Conservation (phyloP, 2,329 filamentous ascomycete species). For the Microsporum audouinii region DNA sequence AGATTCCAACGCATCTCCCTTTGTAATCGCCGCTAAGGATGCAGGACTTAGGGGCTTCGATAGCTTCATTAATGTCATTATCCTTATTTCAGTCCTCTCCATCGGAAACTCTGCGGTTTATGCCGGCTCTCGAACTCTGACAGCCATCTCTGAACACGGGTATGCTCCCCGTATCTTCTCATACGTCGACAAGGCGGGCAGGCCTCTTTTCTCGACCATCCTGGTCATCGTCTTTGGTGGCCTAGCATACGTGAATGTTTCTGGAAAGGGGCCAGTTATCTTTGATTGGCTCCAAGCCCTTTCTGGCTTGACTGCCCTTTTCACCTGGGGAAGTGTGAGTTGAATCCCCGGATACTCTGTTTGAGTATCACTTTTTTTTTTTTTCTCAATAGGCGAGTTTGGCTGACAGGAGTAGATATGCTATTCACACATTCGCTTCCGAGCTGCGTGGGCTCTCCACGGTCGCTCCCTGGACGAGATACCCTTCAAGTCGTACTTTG, state of each 20-base stretch:
- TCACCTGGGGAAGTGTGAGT: conserved; percentile 49
- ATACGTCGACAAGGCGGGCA: conserved; percentile 53
- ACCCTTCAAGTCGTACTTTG: conserved; percentile 48
- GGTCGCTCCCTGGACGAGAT: conserved; percentile 51
- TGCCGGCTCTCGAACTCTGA: conserved; percentile 54
- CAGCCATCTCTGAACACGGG: conserved; percentile 62
- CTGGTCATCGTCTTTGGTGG: conserved; percentile 32
- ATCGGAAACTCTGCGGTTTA: conserved; percentile 56
- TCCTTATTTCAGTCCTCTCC: conserved; percentile 60
- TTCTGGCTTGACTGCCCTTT: conserved; percentile 52
- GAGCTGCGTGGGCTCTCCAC: conserved; percentile 46
- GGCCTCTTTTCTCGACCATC: conserved; percentile 36
- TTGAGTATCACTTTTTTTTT: background rate
- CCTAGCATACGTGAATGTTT: conserved; percentile 32
- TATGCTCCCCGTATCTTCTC: conserved; percentile 61
- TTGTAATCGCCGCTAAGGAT: conserved; percentile 58
- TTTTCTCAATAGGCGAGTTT: background rate
- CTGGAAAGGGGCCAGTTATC: conserved; percentile 39
- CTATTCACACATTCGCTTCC: conserved; percentile 57
- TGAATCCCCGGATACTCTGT: background rate
- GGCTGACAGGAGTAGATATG: conserved; percentile 36
- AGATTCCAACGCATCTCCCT: conserved; percentile 41
- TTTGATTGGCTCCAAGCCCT: conserved; percentile 56
- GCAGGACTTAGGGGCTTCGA: conserved; percentile 58
- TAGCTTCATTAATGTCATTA: conserved; percentile 62